These are phyloP conservation scores for Cenococcum geophilum DNA, from an alignment of 495 filamentous ascomycete genomes.

Conservation along the genomic window DNA sequence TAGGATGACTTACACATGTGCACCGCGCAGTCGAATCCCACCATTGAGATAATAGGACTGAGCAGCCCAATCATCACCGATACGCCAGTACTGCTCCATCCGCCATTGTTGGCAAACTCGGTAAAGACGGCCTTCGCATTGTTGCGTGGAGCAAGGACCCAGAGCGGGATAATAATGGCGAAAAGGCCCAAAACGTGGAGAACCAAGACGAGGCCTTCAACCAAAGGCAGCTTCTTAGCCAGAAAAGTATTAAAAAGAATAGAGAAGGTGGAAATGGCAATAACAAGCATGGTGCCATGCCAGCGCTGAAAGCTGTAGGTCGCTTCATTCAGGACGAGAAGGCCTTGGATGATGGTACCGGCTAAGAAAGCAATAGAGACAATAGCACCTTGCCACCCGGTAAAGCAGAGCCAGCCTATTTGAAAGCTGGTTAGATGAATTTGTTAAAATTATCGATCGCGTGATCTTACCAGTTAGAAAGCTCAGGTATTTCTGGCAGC, in stretches of 20 bases:
- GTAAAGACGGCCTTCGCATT: constrained; percentile 32
- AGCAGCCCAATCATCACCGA: constrained; percentile 16
- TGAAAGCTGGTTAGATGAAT: not conserved
- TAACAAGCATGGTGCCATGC: constrained; percentile 23
- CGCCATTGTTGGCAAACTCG: constrained; percentile 24
- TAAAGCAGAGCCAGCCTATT: constrained; percentile 2
- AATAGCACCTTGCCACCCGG: constrained; percentile 35
- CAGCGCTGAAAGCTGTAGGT: constrained; percentile 4
- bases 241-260: constrained; percentile 22
- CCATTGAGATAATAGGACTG: constrained; percentile 9
- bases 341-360: constrained; percentile 25
- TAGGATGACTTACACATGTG: constrained; percentile 19
- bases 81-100: constrained; percentile 30
- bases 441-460: not conserved
- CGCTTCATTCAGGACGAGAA: constrained; percentile 9
- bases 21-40: constrained; percentile 21
- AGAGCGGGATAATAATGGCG: constrained; percentile 44
- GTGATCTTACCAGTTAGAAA: constrained; percentile 39
- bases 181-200: constrained; percentile 39
- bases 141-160: constrained; percentile 33
- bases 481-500: constrained; percentile 36
- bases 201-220: constrained; percentile 27
- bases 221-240: constrained; percentile 24
- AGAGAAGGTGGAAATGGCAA: constrained; percentile 15
- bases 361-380: constrained; percentile 48